These are phyloP conservation scores for Aspergillus udagawae DNA, from an alignment of 2,329 filamentous ascomycete species.

Conservation along the genomic window DNA sequence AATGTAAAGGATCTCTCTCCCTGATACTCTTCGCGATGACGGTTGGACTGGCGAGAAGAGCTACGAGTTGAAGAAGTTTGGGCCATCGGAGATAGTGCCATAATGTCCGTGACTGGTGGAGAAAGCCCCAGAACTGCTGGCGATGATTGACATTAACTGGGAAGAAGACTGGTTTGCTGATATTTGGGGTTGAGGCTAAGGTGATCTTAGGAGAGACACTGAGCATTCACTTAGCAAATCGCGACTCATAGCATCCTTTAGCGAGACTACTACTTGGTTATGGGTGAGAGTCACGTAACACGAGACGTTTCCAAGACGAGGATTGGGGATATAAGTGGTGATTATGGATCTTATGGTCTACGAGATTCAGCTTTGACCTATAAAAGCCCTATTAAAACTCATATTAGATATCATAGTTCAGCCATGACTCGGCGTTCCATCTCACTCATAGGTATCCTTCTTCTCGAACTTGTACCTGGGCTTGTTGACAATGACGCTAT, in stretches of 20 bases:
- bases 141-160: background rate
- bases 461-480: background rate
- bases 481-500: background rate
- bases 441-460: background rate
- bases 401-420: background rate
- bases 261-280: background rate
- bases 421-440: background rate
- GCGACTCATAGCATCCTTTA: background rate
- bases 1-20: background rate
- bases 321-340: background rate
- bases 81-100: constrained; percentile 5
- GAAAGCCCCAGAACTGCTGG: background rate
- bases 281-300: background rate
- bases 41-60: background rate
- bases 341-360: background rate
- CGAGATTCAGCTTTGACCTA: background rate
- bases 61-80: background rate
- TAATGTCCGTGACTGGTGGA: constrained; percentile 14
- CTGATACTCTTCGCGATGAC: background rate
- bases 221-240: background rate
- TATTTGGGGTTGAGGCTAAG: background rate
- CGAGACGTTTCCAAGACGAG: background rate
- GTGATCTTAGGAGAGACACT: background rate
- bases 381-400: background rate
- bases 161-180: background rate